These are phyloP conservation scores for Neofusicoccum ribis DNA, from an alignment of 2,329 filamentous ascomycete genomes.

Conservation along the genomic window DNA sequence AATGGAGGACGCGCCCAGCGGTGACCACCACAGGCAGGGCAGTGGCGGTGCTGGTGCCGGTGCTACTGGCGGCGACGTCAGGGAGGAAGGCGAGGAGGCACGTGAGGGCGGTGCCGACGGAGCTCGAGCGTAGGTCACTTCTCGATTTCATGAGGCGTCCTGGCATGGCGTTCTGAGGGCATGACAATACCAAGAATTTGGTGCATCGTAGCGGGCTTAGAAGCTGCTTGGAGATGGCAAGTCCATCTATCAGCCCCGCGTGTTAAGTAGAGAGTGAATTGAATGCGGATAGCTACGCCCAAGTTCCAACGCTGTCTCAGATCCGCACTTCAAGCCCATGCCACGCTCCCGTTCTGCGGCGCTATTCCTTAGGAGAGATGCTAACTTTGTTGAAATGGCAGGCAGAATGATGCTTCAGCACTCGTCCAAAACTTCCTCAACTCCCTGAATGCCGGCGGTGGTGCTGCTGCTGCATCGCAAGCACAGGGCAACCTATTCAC, in stretches of 20 bases:
- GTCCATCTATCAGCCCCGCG: background rate
- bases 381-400: constrained; percentile 12
- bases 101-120: constrained; percentile 94
- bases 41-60: constrained; percentile 81
- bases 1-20: constrained; percentile 59
- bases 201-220: background rate
- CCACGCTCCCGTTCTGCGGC: background rate
- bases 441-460: constrained; percentile 66
- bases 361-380: background rate
- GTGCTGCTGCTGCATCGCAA: constrained; percentile 40
- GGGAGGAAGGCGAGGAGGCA: constrained; percentile 84
- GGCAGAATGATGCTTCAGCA: constrained; percentile 64
- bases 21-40: constrained; percentile 33
- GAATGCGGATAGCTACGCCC: constrained; percentile 2
- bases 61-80: constrained; percentile 87
- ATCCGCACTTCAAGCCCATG: constrained; percentile 13
- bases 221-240: background rate
- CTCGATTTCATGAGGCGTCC: constrained; percentile 22
- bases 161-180: constrained; percentile 20
- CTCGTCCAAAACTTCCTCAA: constrained; percentile 87
- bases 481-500: constrained; percentile 65
- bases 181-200: constrained; percentile 9
- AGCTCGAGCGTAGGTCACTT: constrained; percentile 95
- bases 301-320: background rate
- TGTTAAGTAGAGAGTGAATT: constrained; percentile 18